Evolutionary conservation across 1,284 basidiomycete genomes (phyloP).

Genomic region (Sporisorium scitamineum): DNA sequence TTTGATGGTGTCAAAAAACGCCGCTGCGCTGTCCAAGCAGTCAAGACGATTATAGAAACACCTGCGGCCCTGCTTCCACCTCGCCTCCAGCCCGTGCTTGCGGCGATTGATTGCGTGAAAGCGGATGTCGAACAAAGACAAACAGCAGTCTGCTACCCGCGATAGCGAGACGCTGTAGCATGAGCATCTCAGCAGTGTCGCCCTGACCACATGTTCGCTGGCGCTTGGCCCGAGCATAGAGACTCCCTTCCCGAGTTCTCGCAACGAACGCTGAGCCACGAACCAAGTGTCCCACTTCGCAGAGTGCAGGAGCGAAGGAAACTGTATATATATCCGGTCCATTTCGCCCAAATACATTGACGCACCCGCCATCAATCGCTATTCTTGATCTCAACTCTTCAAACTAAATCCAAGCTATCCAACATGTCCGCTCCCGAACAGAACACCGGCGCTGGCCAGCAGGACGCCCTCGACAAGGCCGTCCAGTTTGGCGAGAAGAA

Average conservation of each 20-base stretch:
- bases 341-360: no score
- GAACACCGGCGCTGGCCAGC: conserved; percentile 32
- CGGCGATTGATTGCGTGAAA: conserved; percentile 12
- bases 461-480: conserved; percentile 62
- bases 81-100: conserved; percentile 9
- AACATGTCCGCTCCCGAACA: conserved; percentile 46
- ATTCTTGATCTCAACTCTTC: not conserved
- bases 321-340: not conserved
- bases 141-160: not conserved
- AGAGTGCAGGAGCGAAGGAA: not conserved
- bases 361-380: no score
- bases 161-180: not conserved
- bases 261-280: not conserved
- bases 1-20: not conserved
- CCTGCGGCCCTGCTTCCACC: conserved; percentile 9
- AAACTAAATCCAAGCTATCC: not conserved
- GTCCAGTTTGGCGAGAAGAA: conserved; percentile 43
- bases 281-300: not conserved
- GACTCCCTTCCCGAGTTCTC: conserved; percentile 5
- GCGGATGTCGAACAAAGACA: not conserved
- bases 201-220: not conserved
- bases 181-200: not conserved
- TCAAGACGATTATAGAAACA: not conserved
- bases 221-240: not conserved
- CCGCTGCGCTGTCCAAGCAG: conserved; percentile 1